phyloP scores from a whole-genome alignment of 2,329 filamentous ascomycete genomes.

The Corniculantispora saksenae region DNA sequence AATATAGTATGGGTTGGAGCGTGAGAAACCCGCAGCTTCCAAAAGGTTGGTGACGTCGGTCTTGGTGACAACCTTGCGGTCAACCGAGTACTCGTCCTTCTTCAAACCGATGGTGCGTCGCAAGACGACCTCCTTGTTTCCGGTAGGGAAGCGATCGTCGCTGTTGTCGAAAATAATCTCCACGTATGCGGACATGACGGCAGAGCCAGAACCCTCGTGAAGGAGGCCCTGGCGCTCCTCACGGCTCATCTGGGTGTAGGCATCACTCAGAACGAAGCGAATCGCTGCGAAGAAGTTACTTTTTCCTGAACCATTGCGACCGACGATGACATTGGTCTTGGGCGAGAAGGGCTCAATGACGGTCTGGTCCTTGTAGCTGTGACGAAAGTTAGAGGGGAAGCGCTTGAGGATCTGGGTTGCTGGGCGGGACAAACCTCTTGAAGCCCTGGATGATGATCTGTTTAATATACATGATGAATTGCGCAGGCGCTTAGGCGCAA shows the following conservation, averaged over 20 bases:
- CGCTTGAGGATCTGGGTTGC: background rate
- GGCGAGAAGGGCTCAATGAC: constrained; percentile 98
- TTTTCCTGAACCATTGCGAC: constrained; percentile 98
- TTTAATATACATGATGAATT: constrained; percentile 87
- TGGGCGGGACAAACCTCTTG: constrained; percentile 70
- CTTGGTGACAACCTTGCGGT: constrained; percentile 95
- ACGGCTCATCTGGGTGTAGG: constrained; percentile 91
- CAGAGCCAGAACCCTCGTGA: constrained; percentile 97
- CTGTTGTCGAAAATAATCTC: constrained; percentile 99
- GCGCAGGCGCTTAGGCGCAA: constrained; percentile 41
- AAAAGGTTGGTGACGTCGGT: constrained; percentile 92
- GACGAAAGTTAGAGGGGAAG: constrained; percentile 26
- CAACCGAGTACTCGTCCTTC: constrained; percentile 97
- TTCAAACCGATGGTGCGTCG: constrained; percentile 94
- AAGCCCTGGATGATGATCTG: constrained; percentile 99
- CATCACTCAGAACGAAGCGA: constrained; percentile 96
- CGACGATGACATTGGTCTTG: constrained; percentile 97
- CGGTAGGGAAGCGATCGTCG: constrained; percentile 92
- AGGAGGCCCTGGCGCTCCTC: constrained; percentile 94
- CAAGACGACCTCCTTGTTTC: constrained; percentile 85
- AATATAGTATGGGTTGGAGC: constrained; percentile 98
- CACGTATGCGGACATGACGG: constrained; percentile 99
- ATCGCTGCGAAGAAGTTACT: constrained; percentile 99
- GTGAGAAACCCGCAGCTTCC: constrained; percentile 93
- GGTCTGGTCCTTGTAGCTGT: constrained; percentile 98